Evolutionary conservation across 108 stramenopile species (phyloP), one percentile per base, ranked within the genome.

Genomic region (Skeletonema costatum): DNA sequence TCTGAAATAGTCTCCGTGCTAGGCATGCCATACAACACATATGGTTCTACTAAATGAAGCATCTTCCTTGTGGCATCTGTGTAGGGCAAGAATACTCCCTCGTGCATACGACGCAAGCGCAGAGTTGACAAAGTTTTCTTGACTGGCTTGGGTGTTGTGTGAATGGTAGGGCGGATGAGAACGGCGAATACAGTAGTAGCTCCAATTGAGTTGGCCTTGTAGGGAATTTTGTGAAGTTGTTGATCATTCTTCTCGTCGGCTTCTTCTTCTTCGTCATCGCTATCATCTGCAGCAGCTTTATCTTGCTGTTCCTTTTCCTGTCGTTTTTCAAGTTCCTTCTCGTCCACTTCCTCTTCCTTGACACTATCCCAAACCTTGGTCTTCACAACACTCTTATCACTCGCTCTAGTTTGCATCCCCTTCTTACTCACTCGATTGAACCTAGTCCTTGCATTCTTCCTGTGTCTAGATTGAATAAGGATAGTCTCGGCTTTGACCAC

Each of bases 351-450:
- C 60, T 59, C 78, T 19, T 77, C 80, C 41, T 36, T 69, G 13
- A 16, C 71, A 2, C 36, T 53, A 60, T 80, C 79, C 66, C 91
- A 76, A 66, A 80, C 80, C 80, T 88, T 93, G 4, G 35, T 78
- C 69, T 86, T 80, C 6, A 85, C 64, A 10, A 81, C 87, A 7
- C 69, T 68, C 53, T 86, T 91, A 42, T 90, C 85, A 41, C 87
- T 88, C 2, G 91, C 94, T 32, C 92, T 78, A 61, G 88, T 95
- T 65, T 91, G 90, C 94, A 95, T 95, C 29, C 94, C 94, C 84
- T 92, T 92, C 74, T 89, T 93, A 62, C 69, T 65, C 5, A 95
- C 91, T 30, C 94, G 88, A 50, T 80, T 77, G 80, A 83, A 95
- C 38, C 94, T 80, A 46, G 69, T 80, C 16, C 69, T 76, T n/a